A percentile compares a stretch with the other conserved stretches of the same genome.
These are phyloP conservation scores for Floccularia luteovirens DNA, from an alignment of 768 basidiomycete species.

Conservation along the genomic window DNA sequence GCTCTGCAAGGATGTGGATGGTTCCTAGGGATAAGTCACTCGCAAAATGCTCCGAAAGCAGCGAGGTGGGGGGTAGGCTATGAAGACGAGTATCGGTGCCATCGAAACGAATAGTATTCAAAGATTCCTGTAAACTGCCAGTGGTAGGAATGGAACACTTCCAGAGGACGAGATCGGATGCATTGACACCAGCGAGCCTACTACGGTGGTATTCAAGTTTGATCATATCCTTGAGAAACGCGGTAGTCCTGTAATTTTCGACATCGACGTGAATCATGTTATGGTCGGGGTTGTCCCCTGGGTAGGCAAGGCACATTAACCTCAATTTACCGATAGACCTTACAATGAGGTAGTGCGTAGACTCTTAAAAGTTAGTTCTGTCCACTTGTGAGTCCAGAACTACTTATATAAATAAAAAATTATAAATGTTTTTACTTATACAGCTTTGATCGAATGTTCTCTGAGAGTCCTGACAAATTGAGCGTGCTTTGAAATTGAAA, in stretches of 20 bases:
- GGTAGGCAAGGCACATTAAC: background rate
- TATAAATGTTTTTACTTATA: too few species aligned
- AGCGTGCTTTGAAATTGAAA: too few species aligned
- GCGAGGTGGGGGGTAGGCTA: background rate
- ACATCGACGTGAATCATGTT: background rate
- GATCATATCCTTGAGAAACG: background rate
- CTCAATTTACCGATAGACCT: background rate
- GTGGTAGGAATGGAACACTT: slow-evolving; percentile 5
- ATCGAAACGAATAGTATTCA: slow-evolving; percentile 2
- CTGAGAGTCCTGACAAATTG: too few species aligned
- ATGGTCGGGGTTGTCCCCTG: background rate
- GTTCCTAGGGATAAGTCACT: background rate
- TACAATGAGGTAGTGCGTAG: too few species aligned
- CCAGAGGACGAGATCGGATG: slow-evolving; percentile 4
- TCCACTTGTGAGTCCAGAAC: too few species aligned
- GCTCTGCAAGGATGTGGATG: background rate
- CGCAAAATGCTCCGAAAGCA: background rate
- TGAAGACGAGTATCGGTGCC: background rate
- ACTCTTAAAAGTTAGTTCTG: too few species aligned
- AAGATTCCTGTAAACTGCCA: slow-evolving; percentile 3
- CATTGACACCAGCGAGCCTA: background rate
- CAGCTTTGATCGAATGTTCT: too few species aligned
- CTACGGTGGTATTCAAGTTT: background rate
- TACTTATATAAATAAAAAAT: too few species aligned
- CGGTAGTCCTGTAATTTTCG: background rate